Evolutionary conservation across 345 rosid species (phyloP).

Genomic region (Hibiscus tridactylites): DNA sequence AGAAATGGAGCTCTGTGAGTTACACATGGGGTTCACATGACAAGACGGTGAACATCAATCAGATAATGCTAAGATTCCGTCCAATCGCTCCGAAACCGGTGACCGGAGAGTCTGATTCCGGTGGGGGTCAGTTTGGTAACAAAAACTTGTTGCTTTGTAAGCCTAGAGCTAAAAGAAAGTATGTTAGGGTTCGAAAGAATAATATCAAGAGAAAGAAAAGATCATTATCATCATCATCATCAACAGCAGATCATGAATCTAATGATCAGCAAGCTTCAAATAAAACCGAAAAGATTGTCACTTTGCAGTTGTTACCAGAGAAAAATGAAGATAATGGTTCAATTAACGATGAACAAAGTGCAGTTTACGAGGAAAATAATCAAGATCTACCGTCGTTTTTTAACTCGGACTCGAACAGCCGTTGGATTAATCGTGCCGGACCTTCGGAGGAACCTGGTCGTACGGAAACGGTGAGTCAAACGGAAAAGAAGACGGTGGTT

Average conservation of each 20-base stretch:
- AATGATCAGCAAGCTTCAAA: slow-evolving; percentile 1
- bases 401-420: slow-evolving; percentile 8
- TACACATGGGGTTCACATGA: not conserved
- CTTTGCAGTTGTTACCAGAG: slow-evolving; percentile 55
- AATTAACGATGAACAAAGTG: not conserved
- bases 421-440: not conserved
- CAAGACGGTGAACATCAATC: slow-evolving; percentile 31
- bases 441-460: slow-evolving; percentile 7
- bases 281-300: slow-evolving; percentile 14
- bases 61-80: slow-evolving; percentile 63
- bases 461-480: slow-evolving; percentile 11
- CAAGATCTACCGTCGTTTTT: slow-evolving; percentile 7
- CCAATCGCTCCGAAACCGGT: slow-evolving; percentile 88
- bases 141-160: slow-evolving; percentile 21
- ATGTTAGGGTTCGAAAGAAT: slow-evolving; percentile 54
- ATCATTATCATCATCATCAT: slow-evolving; percentile 3
- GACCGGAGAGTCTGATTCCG: slow-evolving; percentile 19
- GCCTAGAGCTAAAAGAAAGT: slow-evolving; percentile 53
- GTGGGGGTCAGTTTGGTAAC: slow-evolving; percentile 10
- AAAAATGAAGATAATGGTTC: slow-evolving; percentile 14
- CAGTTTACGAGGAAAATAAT: not conserved
- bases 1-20: slow-evolving; percentile 6
- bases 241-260: not conserved
- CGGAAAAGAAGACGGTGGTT: slow-evolving; percentile 5
- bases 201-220: slow-evolving; percentile 19